These are phyloP conservation scores for Peribolospora baueri DNA, from an alignment of 768 basidiomycete genomes.

Conservation along the genomic window DNA sequence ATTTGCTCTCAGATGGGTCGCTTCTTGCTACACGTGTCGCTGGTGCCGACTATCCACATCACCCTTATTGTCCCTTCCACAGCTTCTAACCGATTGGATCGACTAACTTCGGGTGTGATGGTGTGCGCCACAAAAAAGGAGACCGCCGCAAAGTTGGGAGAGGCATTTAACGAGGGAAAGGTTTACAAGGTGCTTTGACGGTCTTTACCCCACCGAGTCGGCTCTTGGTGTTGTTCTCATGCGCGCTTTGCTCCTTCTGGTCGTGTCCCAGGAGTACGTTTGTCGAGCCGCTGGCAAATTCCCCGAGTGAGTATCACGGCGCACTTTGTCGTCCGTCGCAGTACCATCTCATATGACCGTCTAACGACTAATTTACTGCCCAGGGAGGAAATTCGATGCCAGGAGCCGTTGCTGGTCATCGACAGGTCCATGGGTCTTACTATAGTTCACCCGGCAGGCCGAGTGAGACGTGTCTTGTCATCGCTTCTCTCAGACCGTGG, in stretches of 20 bases:
- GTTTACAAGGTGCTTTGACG: slow-evolving; percentile 38
- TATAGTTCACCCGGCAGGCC: slow-evolving; percentile 82
- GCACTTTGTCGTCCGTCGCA: not conserved
- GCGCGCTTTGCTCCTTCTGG: not conserved
- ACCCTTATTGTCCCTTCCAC: not conserved
- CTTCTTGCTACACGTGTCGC: too few relatives aligned
- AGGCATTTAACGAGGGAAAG: slow-evolving; percentile 49
- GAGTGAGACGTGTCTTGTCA: slow-evolving; percentile 28
- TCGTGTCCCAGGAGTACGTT: slow-evolving; percentile 31
- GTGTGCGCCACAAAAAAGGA: slow-evolving; percentile 53
- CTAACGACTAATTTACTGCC: not conserved
- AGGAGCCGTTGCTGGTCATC: slow-evolving; percentile 65
- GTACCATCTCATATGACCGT: not conserved
- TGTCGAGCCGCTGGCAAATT: slow-evolving; percentile 69
- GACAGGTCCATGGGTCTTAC: slow-evolving; percentile 94
- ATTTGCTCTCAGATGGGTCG: not conserved
- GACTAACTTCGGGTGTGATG: slow-evolving; percentile 87
- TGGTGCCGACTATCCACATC: not conserved
- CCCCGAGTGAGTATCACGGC: slow-evolving; percentile 36
- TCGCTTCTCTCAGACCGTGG: not conserved
- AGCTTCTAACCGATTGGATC: slow-evolving; percentile 87
- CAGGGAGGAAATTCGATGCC: slow-evolving; percentile 59
- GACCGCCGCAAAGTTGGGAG: slow-evolving; percentile 43
- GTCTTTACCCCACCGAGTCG: too few relatives aligned
- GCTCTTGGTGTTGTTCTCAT: slow-evolving; percentile 13